Evolutionary conservation across 345 rosid genomes (phyloP).

Genomic region (Kandelia obovata): DNA sequence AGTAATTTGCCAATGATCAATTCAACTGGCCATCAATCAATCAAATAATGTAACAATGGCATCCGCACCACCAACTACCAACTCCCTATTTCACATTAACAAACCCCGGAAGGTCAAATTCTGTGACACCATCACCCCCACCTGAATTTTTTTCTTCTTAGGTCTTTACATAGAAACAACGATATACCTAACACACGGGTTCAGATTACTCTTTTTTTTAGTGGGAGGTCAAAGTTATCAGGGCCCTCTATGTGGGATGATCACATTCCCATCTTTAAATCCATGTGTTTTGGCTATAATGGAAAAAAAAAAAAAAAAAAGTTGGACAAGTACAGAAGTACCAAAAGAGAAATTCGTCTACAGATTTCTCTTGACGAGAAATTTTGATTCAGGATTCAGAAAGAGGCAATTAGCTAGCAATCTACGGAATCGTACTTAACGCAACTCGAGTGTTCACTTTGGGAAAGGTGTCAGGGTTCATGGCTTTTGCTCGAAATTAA

Average conservation of each 20-base stretch:
- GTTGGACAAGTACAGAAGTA: no score
- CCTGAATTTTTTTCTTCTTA: not conserved
- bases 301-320: no score
- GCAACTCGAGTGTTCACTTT: not conserved
- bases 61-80: constrained; percentile 26
- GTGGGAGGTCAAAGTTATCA: constrained; percentile 16
- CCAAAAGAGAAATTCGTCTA: no score
- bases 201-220: not conserved
- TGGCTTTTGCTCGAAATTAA: not conserved
- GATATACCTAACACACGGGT: constrained; percentile 27
- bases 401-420: no score
- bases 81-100: constrained; percentile 8
- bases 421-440: no score
- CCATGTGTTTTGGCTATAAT: no score
- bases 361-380: no score
- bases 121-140: constrained; percentile 27
- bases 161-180: not conserved
- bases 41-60: not conserved
- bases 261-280: not conserved
- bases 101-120: constrained; percentile 28
- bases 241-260: not conserved
- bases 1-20: constrained; percentile 17
- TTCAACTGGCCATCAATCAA: not conserved
- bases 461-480: not conserved
- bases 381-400: no score